Base-by-base conservation (phyloP, 2,329 filamentous ascomycete genomes). In the Xylariales sp. region DNA sequence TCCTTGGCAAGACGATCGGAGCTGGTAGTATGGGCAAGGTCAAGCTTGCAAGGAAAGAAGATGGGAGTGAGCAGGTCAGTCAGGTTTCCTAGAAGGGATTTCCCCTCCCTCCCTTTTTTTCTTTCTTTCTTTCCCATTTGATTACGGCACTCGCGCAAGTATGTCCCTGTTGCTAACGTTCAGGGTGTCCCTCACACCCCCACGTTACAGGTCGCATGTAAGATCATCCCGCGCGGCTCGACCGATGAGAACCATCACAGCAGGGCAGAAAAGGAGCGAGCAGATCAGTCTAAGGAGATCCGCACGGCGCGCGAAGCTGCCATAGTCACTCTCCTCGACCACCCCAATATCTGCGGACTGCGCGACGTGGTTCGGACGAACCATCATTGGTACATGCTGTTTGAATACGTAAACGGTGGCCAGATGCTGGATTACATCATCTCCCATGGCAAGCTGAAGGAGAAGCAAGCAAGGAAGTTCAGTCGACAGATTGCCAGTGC, bases 391-490 rank as follows among this genome's bases (percentile, higher is more conserved):
- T 98, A 98, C 65, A 98, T 98, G 93, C 81, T 98, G 36, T 98
- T 95, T 57, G 93, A 98, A 67, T 96, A 93, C 61, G 93, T 98
- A 63, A 96, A 98, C 57, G 93, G 93, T 33, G 93, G 93, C 14
- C 93, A 98, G 66, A 97, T 98, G 93, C 81, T 98, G 44, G 93
- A 98, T 68, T 98, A 97, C 65, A 98, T 98, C 61, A 98, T 98
- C 58, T 96, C 90, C 4, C 93, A 98, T 56, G 93, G 91, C 41
- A 87, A 94, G 55, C 72, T 98, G 46, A 97, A 97, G 72, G 93
- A 98, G 68, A 97, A 97, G 65, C 91, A 95, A 64, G 93, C 93
- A 7, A 83, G 93, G 54, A 97, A 97, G 61, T 98, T 98, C 61
- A 94, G 88, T 48, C 85, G 93, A 28, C 93, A 98, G 66, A 97